Evolutionary conservation across 164 flowering plant species (phyloP).

Genomic region (Kingdonia uniflora): DNA sequence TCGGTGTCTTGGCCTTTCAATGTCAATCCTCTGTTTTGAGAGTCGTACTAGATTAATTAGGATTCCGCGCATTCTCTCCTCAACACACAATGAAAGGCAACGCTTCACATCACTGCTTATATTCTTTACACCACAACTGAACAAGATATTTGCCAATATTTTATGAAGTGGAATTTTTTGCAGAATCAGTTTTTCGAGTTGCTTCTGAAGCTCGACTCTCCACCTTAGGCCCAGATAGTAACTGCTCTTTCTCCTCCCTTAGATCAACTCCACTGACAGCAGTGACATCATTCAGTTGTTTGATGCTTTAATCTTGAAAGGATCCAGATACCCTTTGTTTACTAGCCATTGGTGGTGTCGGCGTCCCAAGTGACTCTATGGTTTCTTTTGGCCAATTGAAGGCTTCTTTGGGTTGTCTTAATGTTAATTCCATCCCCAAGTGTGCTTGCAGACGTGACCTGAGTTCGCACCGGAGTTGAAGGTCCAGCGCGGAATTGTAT

Average conservation of each 20-base stretch:
- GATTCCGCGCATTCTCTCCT: constrained; percentile 87
- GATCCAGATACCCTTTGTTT: constrained; percentile 84
- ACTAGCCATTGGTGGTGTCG: constrained; percentile 57
- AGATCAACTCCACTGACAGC: constrained; percentile 95
- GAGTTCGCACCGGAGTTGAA: constrained; percentile 19
- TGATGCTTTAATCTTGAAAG: constrained; percentile 79
- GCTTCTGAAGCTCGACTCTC: constrained; percentile 83
- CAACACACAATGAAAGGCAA: constrained; percentile 89
- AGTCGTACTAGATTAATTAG: constrained; percentile 56
- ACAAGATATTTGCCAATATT: constrained; percentile 64
- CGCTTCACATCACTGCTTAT: constrained; percentile 77
- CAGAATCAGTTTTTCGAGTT: constrained; percentile 65
- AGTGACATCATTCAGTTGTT: constrained; percentile 98
- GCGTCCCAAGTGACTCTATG: constrained; percentile 53
- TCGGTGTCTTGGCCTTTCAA: constrained; percentile 63
- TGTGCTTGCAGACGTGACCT: constrained; percentile 34
- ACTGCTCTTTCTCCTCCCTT: constrained; percentile 93
- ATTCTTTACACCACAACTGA: constrained; percentile 57
- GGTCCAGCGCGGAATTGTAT: not conserved
- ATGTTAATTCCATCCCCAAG: constrained; percentile 30
- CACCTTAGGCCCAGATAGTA: constrained; percentile 81
- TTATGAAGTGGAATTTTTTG: constrained; percentile 72
- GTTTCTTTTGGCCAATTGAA: constrained; percentile 76
- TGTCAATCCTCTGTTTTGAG: constrained; percentile 87
- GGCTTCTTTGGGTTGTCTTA: constrained; percentile 59